A percentile compares a stretch with the other conserved stretches of the same genome.
phyloP scores from a whole-genome alignment of 441 rosid genomes.

The Erodium moschatum region DNA sequence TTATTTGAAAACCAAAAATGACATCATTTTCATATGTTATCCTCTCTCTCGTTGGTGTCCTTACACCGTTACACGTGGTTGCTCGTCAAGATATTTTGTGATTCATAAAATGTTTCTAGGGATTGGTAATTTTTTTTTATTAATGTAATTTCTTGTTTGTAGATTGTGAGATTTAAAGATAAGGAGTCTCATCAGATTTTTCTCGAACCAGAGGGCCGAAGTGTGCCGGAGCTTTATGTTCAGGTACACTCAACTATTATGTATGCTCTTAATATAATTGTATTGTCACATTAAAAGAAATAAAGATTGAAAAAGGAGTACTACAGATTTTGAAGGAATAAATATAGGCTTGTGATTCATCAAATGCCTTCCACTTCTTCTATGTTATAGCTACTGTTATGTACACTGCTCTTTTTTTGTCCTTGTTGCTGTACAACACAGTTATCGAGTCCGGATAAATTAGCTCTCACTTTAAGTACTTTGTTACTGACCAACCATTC shows the following conservation, averaged over 20 bases:
- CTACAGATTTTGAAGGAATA: background rate
- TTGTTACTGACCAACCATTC: background rate
- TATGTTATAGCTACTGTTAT: background rate
- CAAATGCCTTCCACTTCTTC: background rate
- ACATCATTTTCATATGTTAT: background rate
- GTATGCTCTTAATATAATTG: conserved; percentile 2
- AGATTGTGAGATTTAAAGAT: conserved; percentile 94
- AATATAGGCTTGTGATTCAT: background rate
- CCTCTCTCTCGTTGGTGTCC: background rate
- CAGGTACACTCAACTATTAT: conserved; percentile 44
- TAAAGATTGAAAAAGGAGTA: background rate
- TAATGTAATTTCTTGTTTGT: conserved; percentile 19
- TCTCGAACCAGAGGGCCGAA: conserved; percentile 97
- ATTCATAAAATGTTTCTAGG: background rate
- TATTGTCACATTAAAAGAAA: background rate
- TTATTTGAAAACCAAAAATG: background rate
- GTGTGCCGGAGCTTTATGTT: conserved; percentile 93
- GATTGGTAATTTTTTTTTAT: background rate
- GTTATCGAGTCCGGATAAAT: background rate
- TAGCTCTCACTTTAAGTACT: background rate
- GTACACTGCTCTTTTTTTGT: background rate
- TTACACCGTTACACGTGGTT: background rate
- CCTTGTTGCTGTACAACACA: background rate
- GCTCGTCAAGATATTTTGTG: background rate
- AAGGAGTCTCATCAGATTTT: conserved; percentile 98